A percentile compares a stretch with the other conserved stretches of the same genome.
Conservation (phyloP, 2,329 filamentous ascomycete genomes). For the Cytospora paraplurivora region DNA sequence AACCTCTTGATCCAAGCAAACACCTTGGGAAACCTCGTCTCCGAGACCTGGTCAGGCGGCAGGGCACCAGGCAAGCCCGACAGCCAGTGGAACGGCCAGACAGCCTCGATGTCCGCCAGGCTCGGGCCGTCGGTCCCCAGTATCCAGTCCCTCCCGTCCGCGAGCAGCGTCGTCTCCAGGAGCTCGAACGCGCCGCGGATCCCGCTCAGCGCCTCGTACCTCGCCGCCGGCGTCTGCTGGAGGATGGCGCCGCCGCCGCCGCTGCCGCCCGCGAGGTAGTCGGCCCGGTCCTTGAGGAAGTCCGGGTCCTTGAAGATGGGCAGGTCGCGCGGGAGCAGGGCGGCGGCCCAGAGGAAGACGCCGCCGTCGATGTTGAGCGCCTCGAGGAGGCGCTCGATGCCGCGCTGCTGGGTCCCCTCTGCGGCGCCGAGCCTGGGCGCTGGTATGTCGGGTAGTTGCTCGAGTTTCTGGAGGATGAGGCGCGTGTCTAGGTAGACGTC, state of each 20-base stretch:
- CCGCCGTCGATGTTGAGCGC: slow-evolving; percentile 57
- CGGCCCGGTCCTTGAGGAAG: slow-evolving; percentile 60
- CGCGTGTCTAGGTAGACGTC: slow-evolving; percentile 72
- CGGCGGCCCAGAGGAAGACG: slow-evolving; percentile 55
- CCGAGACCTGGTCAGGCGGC: slow-evolving; percentile 53
- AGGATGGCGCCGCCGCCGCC: slow-evolving; percentile 29
- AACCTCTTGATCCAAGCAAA: slow-evolving; percentile 69
- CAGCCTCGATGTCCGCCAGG: slow-evolving; percentile 68
- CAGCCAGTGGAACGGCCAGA: slow-evolving; percentile 72
- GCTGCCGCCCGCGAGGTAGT: slow-evolving; percentile 37
- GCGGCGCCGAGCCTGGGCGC: slow-evolving; percentile 42
- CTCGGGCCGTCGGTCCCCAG: slow-evolving; percentile 53
- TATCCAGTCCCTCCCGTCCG: slow-evolving; percentile 68
- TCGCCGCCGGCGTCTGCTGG: slow-evolving; percentile 34
- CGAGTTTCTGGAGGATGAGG: slow-evolving; percentile 67
- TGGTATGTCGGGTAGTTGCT: slow-evolving; percentile 52
- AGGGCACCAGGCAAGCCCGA: slow-evolving; percentile 56
- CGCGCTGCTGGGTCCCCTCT: slow-evolving; percentile 43
- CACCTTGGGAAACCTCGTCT: slow-evolving; percentile 57
- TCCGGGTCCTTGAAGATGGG: slow-evolving; percentile 57
- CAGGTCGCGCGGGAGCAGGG: slow-evolving; percentile 58
- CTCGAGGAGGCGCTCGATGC: slow-evolving; percentile 58
- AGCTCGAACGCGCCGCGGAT: slow-evolving; percentile 57
- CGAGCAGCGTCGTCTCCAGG: slow-evolving; percentile 64
- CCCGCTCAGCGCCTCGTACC: slow-evolving; percentile 59